These are phyloP conservation scores for Mortierella sp. DNA, from an alignment of 371 early-diverging fungal genomes.

Conservation along the genomic window DNA sequence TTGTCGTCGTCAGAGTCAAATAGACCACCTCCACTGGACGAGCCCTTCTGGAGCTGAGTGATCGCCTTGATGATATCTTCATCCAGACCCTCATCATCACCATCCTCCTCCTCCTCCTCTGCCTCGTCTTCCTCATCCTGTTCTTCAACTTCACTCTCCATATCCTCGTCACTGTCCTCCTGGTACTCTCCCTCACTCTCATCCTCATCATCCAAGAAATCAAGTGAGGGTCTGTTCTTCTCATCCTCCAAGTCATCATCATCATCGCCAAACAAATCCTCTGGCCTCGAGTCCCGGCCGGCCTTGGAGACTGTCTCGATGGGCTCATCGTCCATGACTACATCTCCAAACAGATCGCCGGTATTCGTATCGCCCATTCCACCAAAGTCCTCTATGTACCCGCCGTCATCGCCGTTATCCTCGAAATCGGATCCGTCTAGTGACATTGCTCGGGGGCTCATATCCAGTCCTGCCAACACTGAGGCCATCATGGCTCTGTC, in stretches of 20 bases:
- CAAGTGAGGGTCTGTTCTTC: conserved; percentile 17
- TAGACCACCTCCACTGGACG: conserved; percentile 33
- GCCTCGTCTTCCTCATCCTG: conserved; percentile 16
- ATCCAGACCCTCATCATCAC: conserved; percentile 34
- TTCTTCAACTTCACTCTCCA: conserved; percentile 29
- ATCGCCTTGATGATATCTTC: conserved; percentile 46
- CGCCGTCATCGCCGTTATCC: conserved; percentile 23
- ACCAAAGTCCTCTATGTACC: conserved; percentile 39
- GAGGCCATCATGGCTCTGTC: conserved; percentile 55
- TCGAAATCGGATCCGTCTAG: conserved; percentile 47
- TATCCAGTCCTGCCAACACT: conserved; percentile 47
- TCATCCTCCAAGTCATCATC: conserved; percentile 23
- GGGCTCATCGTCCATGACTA: conserved; percentile 14
- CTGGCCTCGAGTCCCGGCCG: conserved; percentile 36
- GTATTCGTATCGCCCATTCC: conserved; percentile 36
- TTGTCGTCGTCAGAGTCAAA: conserved; percentile 48
- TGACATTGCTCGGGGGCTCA: conserved; percentile 44
- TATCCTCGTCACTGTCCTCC: conserved; percentile 17
- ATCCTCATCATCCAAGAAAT: conserved; percentile 40
- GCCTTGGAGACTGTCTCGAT: conserved; percentile 13
- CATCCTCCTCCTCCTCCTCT: conserved; percentile 17
- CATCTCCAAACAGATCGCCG: conserved; percentile 47
- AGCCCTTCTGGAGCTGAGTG: conserved; percentile 32
- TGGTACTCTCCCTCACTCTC: conserved; percentile 24
- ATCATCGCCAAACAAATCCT: conserved; percentile 52